Conservation (phyloP, 306 rosid species). For the Lablab purpureus region DNA sequence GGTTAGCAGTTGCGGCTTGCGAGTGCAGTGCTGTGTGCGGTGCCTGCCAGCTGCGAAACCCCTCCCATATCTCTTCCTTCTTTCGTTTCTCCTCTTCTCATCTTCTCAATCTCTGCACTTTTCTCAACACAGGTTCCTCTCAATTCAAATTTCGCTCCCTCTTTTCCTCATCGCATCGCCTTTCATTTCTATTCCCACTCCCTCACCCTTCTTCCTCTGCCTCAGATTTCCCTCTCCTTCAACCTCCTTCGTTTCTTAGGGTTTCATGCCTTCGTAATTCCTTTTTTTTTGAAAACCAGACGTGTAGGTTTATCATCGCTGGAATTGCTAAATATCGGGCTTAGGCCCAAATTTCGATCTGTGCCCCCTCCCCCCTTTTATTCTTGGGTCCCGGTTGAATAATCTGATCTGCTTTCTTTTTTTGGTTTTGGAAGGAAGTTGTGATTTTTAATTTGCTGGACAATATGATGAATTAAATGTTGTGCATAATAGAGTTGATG, state of each 20-base stretch:
- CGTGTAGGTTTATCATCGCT: neutral
- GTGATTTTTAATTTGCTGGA: neutral
- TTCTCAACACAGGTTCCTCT: neutral
- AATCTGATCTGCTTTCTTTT: constrained; percentile 4
- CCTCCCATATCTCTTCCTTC: neutral
- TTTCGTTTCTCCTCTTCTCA: neutral
- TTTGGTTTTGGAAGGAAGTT: neutral
- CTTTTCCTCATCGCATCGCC: neutral
- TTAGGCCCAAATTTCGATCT: constrained; percentile 4
- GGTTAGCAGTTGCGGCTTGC: neutral
- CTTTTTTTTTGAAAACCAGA: neutral
- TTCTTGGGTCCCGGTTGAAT: neutral
- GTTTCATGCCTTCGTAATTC: constrained; percentile 26
- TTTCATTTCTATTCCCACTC: neutral
- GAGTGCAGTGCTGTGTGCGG: neutral
- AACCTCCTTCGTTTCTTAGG: constrained; percentile 1
- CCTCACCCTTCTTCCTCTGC: constrained; percentile 10
- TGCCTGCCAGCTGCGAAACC: constrained; percentile 14
- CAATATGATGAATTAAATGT: neutral
- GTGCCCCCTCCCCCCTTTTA: neutral
- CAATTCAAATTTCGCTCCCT: neutral
- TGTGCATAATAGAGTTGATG: constrained; percentile 24
- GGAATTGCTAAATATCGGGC: neutral
- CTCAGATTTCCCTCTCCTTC: constrained; percentile 13
- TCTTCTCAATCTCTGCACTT: constrained; percentile 4